These are phyloP conservation scores for Vicia faba DNA, from an alignment of 306 rosid genomes.

Conservation along the genomic window DNA sequence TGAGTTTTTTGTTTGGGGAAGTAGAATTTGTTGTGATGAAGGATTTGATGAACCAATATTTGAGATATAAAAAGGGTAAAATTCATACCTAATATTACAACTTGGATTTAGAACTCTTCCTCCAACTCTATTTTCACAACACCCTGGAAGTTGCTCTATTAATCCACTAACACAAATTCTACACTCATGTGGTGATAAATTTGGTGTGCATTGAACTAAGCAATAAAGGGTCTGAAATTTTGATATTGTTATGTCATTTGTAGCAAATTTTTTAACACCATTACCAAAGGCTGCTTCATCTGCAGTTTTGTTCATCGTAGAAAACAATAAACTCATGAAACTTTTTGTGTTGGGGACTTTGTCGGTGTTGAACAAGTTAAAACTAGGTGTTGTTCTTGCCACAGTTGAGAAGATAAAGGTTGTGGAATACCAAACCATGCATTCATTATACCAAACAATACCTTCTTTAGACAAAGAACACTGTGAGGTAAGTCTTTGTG, in stretches of 20 bases:
- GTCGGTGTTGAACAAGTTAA: neutral
- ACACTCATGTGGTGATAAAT: slow-evolving; percentile 8
- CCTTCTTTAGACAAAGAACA: slow-evolving; percentile 28
- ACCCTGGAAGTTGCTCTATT: neutral
- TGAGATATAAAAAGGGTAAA: slow-evolving; percentile 20
- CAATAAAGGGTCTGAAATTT: slow-evolving; percentile 21
- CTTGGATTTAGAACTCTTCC: slow-evolving; percentile 27
- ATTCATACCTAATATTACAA: slow-evolving; percentile 24
- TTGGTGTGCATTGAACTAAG: slow-evolving; percentile 25
- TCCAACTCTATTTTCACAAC: slow-evolving; percentile 26
- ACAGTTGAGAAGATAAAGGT: neutral
- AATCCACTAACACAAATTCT: slow-evolving; percentile 4
- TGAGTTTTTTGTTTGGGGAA: slow-evolving; percentile 21
- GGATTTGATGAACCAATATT: neutral
- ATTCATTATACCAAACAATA: slow-evolving; percentile 20
- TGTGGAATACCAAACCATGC: slow-evolving; percentile 23
- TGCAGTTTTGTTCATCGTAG: slow-evolving; percentile 10
- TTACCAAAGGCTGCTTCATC: slow-evolving; percentile 1
- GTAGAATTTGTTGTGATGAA: neutral
- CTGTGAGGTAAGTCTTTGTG: neutral
- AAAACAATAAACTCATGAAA: slow-evolving; percentile 4
- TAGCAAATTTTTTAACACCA: neutral
- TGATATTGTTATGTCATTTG: neutral
- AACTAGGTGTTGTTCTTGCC: neutral
- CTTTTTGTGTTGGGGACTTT: neutral